Evolutionary conservation across 176 grass and related monocot genomes (phyloP).

Genomic region (Lolium perenne): DNA sequence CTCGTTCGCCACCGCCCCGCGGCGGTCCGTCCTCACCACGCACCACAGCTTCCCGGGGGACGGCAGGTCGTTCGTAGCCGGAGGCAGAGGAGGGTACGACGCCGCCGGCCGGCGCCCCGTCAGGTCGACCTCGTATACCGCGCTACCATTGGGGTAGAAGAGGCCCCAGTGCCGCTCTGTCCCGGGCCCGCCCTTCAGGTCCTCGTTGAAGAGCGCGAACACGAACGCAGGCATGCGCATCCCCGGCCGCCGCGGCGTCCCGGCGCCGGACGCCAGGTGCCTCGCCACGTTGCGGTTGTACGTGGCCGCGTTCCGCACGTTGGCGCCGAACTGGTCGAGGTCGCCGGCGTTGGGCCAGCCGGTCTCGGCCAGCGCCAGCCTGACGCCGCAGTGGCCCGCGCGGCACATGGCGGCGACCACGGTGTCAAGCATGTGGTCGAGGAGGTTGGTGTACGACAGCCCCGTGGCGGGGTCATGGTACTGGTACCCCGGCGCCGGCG

Average conservation of each 20-base stretch:
- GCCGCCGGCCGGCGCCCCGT: constrained; percentile 9
- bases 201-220: constrained; percentile 77
- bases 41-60: constrained; percentile 64
- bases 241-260: constrained; percentile 57
- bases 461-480: constrained; percentile 48
- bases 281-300: constrained; percentile 79
- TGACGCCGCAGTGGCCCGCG: constrained; percentile 6
- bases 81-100: constrained; percentile 58
- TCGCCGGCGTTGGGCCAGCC: constrained; percentile 64
- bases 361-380: constrained; percentile 43
- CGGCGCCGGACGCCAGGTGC: constrained; percentile 43
- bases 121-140: constrained; percentile 67
- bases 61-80: constrained; percentile 48
- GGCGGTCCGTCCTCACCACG: constrained; percentile 36
- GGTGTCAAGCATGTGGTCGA: constrained; percentile 75
- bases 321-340: constrained; percentile 65
- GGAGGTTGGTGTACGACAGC: constrained; percentile 57
- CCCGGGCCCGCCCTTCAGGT: constrained; percentile 52
- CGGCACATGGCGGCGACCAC: constrained; percentile 56
- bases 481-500: constrained; percentile 22
- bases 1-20: constrained; percentile 24
- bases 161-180: constrained; percentile 75
- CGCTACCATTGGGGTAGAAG: constrained; percentile 65
- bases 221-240: constrained; percentile 55
- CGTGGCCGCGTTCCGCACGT: constrained; percentile 59